Evolutionary conservation across 2,329 filamentous ascomycete genomes (phyloP).

Genomic region (Arthrobotrys conoides): DNA sequence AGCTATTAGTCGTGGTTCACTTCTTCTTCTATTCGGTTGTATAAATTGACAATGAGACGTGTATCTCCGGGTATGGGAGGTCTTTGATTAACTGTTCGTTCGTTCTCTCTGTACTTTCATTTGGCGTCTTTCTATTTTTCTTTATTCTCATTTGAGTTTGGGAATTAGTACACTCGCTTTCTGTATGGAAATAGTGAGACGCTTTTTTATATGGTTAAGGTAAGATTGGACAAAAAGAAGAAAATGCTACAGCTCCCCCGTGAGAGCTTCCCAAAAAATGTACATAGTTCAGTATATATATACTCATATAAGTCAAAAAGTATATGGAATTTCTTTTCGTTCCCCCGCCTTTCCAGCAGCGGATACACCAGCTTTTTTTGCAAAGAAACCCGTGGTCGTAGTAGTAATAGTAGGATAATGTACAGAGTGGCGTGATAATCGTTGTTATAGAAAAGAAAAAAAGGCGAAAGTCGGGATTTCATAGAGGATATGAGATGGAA

Average conservation of each 20-base stretch:
- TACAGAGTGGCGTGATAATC: slow-evolving; percentile 55
- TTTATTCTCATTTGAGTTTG: not conserved
- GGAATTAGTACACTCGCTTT: not conserved
- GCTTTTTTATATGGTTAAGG: not conserved
- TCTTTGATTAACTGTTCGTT: not conserved
- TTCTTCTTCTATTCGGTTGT: slow-evolving; percentile 36
- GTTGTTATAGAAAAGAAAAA: not conserved
- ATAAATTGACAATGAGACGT: slow-evolving; percentile 37
- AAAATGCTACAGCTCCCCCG: not conserved
- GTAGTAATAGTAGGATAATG: slow-evolving; percentile 21
- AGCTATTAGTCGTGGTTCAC: not conserved
- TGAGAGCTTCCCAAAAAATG: slow-evolving; percentile 1
- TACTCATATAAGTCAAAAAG: not conserved
- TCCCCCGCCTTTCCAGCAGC: not conserved
- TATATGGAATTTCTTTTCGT: not conserved
- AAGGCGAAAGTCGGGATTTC: not conserved
- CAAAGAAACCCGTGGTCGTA: not conserved
- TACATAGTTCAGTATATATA: slow-evolving; percentile 4
- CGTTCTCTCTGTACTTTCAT: not conserved
- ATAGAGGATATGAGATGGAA: not conserved
- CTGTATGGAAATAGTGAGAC: no score
- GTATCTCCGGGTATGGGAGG: not conserved
- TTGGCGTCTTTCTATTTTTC: not conserved
- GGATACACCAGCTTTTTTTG: slow-evolving; percentile 7
- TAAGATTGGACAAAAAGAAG: not conserved